Base-by-base conservation (phyloP, 2,329 filamentous ascomycete genomes). In the Epichloe brachyelytri region DNA sequence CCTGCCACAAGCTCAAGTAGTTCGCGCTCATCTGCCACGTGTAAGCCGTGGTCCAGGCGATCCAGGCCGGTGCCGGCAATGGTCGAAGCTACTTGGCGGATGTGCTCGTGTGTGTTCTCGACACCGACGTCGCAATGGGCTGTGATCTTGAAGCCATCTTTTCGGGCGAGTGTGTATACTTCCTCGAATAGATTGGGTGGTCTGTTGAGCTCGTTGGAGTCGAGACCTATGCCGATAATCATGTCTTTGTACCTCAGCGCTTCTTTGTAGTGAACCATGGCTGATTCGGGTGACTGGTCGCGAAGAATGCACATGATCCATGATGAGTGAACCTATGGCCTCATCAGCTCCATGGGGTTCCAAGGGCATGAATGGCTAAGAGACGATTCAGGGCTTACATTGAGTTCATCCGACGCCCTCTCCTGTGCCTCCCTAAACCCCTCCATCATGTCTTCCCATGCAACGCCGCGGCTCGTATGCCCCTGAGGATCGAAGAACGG, bases 401-500 rank as follows among this genome's bases (percentile, higher is more conserved):
- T 45, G 5, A 45, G 20, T 4, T 84, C 76, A 36, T 62, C 63
- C 59, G 78, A 71, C 1, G 84, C 85, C 17, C 77, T 73, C 52
- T 68, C 60, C 55, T 80, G 75, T 1, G 82, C 85, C 1, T 71
- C 69, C 1, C 69, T 68, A 59, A 86, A 80, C 6, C 85, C 85
- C 5, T 66, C 62, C 2, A 88, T 71, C 11, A 88, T 75, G 2
- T 77, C 79, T 15, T 73, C 68, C 59, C 85, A 82, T 2, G 72
- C 55, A 3, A 89, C 67, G 4, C 81, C 81, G 8, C 84, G 74
- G 8, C 66, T 66, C 2, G 79, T 75, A 66, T 88, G 85, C 1
- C 81, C 83, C 63, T 89, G 85, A 2, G 85, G 84, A 62, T 89
- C 85, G 68, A 88, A 88, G 68, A 87, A 89, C 51, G 87, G 75